Evolutionary conservation across 2,329 filamentous ascomycete genomes (phyloP).

Genomic region (Helotiales sp.): DNA sequence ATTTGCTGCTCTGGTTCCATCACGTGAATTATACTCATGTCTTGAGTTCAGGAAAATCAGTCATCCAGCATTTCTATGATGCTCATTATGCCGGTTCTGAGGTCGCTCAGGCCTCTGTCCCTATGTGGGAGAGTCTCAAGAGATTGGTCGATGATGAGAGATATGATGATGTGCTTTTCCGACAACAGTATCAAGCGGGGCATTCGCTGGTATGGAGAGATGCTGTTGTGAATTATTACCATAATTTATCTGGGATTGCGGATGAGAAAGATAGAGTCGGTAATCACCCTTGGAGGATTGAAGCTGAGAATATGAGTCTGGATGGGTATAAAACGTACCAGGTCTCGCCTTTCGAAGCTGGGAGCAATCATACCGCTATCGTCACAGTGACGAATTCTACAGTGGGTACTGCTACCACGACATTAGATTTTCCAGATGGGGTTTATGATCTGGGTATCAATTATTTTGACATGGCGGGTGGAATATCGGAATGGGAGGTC

Average conservation of each 20-base stretch:
- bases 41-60: constrained; percentile 63
- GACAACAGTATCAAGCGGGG: constrained; percentile 65
- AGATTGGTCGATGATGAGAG: constrained; percentile 60
- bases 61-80: constrained; percentile 68
- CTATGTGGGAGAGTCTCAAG: constrained; percentile 53
- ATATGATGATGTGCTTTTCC: constrained; percentile 57
- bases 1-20: constrained; percentile 73
- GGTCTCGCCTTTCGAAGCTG: constrained; percentile 60
- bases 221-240: constrained; percentile 64
- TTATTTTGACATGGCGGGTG: constrained; percentile 64
- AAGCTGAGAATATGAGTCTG: constrained; percentile 65
- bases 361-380: constrained; percentile 55
- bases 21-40: constrained; percentile 67
- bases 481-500: constrained; percentile 55
- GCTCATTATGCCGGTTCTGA: constrained; percentile 60
- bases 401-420: constrained; percentile 47
- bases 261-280: constrained; percentile 58
- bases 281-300: constrained; percentile 64
- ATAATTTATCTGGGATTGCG: constrained; percentile 58
- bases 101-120: constrained; percentile 59
- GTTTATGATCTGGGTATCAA: constrained; percentile 65
- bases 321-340: constrained; percentile 54
- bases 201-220: constrained; percentile 72
- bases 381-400: constrained; percentile 55
- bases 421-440: constrained; percentile 49